Evolutionary conservation across 768 basidiomycete species (phyloP).

Genomic region (Suillus plorans): DNA sequence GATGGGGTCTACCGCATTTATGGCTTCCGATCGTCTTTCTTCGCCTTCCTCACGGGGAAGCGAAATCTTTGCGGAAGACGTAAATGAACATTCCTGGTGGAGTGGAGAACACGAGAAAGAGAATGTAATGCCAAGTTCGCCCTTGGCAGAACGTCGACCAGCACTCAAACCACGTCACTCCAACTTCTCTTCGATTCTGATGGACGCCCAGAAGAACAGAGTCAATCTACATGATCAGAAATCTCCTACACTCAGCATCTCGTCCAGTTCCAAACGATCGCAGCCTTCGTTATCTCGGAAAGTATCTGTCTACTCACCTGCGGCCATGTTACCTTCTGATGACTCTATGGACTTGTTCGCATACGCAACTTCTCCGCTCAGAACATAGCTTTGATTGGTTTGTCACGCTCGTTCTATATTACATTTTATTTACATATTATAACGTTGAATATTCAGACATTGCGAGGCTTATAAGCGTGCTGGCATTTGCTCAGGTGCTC

Average conservation of each 20-base stretch:
- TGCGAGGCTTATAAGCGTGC: not conserved
- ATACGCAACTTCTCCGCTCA: constrained; percentile 31
- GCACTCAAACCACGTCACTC: constrained; percentile 21
- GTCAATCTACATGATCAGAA: constrained; percentile 30
- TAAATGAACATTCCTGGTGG: constrained; percentile 18
- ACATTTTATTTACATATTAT: constrained; percentile 1
- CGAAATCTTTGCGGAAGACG: constrained; percentile 18
- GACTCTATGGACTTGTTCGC: constrained; percentile 53
- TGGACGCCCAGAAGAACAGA: constrained; percentile 39
- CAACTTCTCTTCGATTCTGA: constrained; percentile 39
- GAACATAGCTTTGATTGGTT: constrained; percentile 15
- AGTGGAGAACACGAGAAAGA: constrained; percentile 23
- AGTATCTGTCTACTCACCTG: constrained; percentile 6
- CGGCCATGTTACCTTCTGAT: constrained; percentile 37
- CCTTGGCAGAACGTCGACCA: constrained; percentile 8
- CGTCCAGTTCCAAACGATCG: constrained; percentile 7
- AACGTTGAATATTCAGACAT: constrained; percentile 3
- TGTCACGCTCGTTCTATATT: constrained; percentile 17
- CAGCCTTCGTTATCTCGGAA: constrained; percentile 12
- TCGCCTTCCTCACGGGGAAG: constrained; percentile 11
- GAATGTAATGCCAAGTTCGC: constrained; percentile 13
- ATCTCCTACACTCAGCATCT: constrained; percentile 8
- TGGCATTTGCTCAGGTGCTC: not conserved
- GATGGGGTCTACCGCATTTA: constrained; percentile 6
- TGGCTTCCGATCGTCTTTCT: constrained; percentile 10